Evolutionary conservation across 208 protist species (phyloP).

Genomic region (Trypanosoma mega): DNA sequence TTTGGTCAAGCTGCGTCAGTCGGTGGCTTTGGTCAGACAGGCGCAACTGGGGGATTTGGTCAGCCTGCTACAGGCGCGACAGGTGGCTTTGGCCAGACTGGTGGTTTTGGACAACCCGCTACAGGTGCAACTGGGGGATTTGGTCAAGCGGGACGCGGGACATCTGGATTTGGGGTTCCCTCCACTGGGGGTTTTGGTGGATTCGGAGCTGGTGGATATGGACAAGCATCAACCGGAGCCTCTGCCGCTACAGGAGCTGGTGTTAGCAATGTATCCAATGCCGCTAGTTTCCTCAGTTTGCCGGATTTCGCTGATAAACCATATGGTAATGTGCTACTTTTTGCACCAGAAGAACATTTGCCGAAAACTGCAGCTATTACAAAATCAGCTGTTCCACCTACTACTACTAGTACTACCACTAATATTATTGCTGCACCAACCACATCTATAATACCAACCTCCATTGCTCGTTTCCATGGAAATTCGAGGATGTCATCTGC

Average conservation of each 20-base stretch:
- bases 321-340: slow-evolving; percentile 79
- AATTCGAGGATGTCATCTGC: slow-evolving; percentile 9
- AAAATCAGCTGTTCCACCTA: slow-evolving; percentile 10
- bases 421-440: slow-evolving; percentile 16
- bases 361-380: slow-evolving; percentile 23
- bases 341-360: slow-evolving; percentile 62
- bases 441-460: slow-evolving; percentile 14
- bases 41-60: slow-evolving; percentile 5
- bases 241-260: slow-evolving; percentile 12
- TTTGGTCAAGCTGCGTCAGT: slow-evolving; percentile 14
- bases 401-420: slow-evolving; percentile 5
- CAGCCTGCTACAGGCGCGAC: slow-evolving; percentile 15
- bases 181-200: slow-evolving; percentile 20
- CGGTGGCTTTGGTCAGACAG: slow-evolving; percentile 21
- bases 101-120: slow-evolving; percentile 1
- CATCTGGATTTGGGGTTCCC: slow-evolving; percentile 47
- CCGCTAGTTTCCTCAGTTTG: slow-evolving; percentile 62
- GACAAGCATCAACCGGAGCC: background rate
- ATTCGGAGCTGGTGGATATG: slow-evolving; percentile 16
- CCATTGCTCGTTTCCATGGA: slow-evolving; percentile 22
- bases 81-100: slow-evolving; percentile 36
- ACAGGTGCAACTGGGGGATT: slow-evolving; percentile 27
- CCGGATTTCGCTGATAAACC: slow-evolving; percentile 74
- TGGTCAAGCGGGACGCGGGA: slow-evolving; percentile 21
- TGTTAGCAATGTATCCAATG: slow-evolving; percentile 26